Evolutionary conservation across 352 stramenopile species (phyloP).

Genomic region (Globisporangium camurandrum): DNA sequence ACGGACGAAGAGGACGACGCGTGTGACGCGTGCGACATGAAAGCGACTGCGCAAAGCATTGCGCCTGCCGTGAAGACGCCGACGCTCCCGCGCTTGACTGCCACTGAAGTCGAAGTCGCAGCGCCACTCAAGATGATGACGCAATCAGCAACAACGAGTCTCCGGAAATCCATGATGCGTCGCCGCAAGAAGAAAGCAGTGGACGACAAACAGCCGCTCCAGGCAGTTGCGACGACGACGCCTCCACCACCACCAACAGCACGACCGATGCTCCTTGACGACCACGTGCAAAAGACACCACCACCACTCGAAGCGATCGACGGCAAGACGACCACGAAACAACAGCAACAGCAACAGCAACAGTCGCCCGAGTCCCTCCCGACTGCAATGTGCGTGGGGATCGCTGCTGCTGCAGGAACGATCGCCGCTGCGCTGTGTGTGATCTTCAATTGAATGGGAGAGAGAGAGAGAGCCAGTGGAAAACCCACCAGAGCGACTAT

Average conservation of each 20-base stretch:
- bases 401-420: slow-evolving; percentile 47
- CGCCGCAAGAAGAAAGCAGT: slow-evolving; percentile 34
- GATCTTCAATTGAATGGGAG: slow-evolving; percentile 29
- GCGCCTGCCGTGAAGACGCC: background rate
- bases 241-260: no score
- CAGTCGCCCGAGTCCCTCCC: slow-evolving; percentile 20
- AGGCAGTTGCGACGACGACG: no score
- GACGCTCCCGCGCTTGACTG: slow-evolving; percentile 10
- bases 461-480: no score
- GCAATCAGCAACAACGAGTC: background rate
- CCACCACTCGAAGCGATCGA: no score
- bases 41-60: no score
- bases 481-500: background rate
- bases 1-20: slow-evolving; percentile 44
- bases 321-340: no score
- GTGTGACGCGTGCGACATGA: no score
- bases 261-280: no score
- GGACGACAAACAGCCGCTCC: slow-evolving; percentile 18
- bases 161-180: slow-evolving; percentile 13
- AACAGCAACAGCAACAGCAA: background rate
- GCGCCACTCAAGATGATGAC: background rate
- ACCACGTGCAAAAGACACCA: no score
- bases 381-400: slow-evolving; percentile 34
- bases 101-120: slow-evolving; percentile 7
- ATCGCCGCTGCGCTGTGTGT: slow-evolving; percentile 52